phyloP scores from a whole-genome alignment of 2,329 filamentous ascomycete genomes.

The Penicillium hordei region DNA sequence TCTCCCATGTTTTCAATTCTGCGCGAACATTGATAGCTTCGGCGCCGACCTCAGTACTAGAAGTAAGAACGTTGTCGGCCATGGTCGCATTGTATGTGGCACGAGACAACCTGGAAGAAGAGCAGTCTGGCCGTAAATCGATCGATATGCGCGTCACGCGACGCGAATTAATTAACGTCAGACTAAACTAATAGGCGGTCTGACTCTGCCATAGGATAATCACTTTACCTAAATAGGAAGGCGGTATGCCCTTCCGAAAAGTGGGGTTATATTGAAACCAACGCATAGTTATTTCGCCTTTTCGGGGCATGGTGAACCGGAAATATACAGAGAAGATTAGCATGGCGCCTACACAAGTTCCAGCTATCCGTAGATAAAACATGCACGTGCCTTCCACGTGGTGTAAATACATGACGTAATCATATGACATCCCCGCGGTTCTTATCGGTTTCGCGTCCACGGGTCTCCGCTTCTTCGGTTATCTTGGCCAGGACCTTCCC shows the following conservation, averaged over 20 bases:
- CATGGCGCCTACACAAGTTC: no score
- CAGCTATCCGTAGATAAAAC: no score
- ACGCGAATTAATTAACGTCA: conserved; percentile 31
- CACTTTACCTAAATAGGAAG: rapidly evolving
- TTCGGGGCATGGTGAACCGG: conserved; percentile 58
- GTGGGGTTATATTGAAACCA: neutral
- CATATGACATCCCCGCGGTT: no score
- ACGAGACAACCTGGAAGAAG: neutral
- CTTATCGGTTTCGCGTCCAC: no score
- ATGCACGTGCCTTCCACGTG: no score
- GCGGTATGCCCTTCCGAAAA: neutral
- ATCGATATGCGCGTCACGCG: conserved; percentile 18
- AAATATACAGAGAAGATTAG: conserved; percentile 74
- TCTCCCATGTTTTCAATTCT: conserved; percentile 51
- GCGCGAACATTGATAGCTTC: conserved; percentile 40
- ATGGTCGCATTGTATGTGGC: conserved; percentile 29
- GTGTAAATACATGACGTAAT: no score
- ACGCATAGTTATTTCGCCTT: neutral
- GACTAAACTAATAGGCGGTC: neutral
- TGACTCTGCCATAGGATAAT: neutral
- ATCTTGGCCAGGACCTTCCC: no score
- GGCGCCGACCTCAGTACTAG: conserved; percentile 26
- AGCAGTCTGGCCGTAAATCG: conserved; percentile 5
- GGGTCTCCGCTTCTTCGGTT: no score
- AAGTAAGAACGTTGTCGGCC: conserved; percentile 23